phyloP scores from a whole-genome alignment of 1,139 yeast species.

The Arxiozyma slooffiae region DNA sequence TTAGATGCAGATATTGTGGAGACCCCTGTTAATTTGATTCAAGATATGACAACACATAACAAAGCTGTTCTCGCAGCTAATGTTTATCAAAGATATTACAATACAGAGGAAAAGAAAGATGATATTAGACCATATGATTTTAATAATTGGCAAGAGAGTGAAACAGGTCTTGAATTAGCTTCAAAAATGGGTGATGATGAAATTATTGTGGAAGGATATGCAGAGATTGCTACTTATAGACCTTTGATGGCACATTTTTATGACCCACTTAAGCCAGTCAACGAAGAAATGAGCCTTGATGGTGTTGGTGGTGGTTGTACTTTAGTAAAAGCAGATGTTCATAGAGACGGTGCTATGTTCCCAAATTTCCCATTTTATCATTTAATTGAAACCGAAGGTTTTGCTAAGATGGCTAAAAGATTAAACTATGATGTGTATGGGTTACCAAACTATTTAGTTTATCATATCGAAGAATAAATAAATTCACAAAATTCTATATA shows the following conservation, averaged over 20 bases:
- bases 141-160: constrained; percentile 94
- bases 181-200: constrained; percentile 69
- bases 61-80: constrained; percentile 85
- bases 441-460: constrained; percentile 86
- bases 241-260: constrained; percentile 90
- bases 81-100: constrained; percentile 73
- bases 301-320: constrained; percentile 98
- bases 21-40: constrained; percentile 69
- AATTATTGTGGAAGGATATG: constrained; percentile 84
- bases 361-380: constrained; percentile 97
- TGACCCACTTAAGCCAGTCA: constrained; percentile 50
- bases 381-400: constrained; percentile 94
- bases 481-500: constrained; percentile 14
- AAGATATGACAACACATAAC: constrained; percentile 79
- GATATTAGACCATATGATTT: constrained; percentile 82
- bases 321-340: constrained; percentile 91
- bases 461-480: constrained; percentile 58
- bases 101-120: constrained; percentile 46
- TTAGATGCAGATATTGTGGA: constrained; percentile 89
- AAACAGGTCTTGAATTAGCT: constrained; percentile 71
- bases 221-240: constrained; percentile 87
- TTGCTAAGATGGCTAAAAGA: constrained; percentile 95
- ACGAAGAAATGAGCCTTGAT: constrained; percentile 69
- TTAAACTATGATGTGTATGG: constrained; percentile 87
- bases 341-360: constrained; percentile 98